Conservation (phyloP, 2,329 filamentous ascomycete genomes). For the Pestalotiopsis sp. region DNA sequence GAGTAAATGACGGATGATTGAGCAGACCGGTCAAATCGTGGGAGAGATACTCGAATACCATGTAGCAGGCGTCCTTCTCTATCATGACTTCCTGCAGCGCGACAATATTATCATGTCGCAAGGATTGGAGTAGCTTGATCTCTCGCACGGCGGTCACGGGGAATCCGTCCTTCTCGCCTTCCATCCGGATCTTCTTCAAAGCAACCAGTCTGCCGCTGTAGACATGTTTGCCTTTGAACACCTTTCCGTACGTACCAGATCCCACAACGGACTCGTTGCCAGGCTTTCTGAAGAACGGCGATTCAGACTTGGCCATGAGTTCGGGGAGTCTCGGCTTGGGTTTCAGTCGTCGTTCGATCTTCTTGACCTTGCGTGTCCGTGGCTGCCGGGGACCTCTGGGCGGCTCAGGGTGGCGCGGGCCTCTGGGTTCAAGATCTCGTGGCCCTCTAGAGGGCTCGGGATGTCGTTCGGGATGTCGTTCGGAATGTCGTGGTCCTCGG, state of each 20-base stretch:
- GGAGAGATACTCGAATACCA: conserved; percentile 98
- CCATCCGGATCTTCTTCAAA: conserved; percentile 90
- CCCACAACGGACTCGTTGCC: conserved; percentile 98
- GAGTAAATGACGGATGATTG: conserved; percentile 89
- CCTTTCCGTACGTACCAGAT: conserved; percentile 93
- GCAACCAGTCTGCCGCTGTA: conserved; percentile 84
- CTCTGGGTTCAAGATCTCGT: conserved; percentile 26
- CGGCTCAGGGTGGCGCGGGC: conserved; percentile 19
- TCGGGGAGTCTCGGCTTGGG: conserved; percentile 69
- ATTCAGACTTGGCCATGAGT: conserved; percentile 78
- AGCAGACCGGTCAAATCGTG: conserved; percentile 94
- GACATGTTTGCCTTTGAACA: conserved; percentile 93
- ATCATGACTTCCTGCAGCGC: conserved; percentile 93
- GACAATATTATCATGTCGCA: conserved; percentile 82
- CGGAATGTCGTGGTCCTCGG: conserved; percentile 14
- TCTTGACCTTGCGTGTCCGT: conserved; percentile 63
- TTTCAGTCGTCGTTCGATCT: conserved; percentile 71
- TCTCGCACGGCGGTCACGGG: conserved; percentile 89
- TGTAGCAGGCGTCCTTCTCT: conserved; percentile 97
- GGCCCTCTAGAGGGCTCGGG: conserved; percentile 8
- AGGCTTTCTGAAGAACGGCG: conserved; percentile 91
- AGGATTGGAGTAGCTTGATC: conserved; percentile 87
- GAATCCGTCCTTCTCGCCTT: conserved; percentile 87
- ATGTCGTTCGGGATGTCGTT: conserved; percentile 8
- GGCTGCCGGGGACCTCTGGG: conserved; percentile 11